Percentiles rank a stretch among this genome's conserved stretches.
Conservation (phyloP, 2,329 filamentous ascomycete genomes). For the Colletotrichum caudatum region DNA sequence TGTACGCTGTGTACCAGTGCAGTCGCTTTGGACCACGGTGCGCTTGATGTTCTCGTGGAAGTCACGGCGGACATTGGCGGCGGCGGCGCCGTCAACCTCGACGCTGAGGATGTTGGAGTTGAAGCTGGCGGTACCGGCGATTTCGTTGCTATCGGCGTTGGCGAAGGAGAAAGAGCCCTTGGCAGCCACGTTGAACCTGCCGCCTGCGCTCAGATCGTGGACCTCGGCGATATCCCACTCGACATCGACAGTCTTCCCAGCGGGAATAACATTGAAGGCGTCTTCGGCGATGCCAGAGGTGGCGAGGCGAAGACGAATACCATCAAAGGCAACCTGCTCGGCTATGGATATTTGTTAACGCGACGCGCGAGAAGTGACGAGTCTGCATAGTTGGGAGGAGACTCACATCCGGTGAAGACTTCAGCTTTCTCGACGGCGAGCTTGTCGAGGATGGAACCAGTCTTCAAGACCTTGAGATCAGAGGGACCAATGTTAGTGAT, state of each 20-base stretch:
- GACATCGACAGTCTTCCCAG: conserved; percentile 63
- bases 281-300: conserved; percentile 58
- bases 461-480: conserved; percentile 64
- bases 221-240: conserved; percentile 68
- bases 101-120: conserved; percentile 70
- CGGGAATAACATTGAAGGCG: conserved; percentile 63
- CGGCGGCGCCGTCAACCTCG: conserved; percentile 66
- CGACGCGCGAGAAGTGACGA: background rate
- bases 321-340: conserved; percentile 61
- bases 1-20: conserved; percentile 60
- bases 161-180: conserved; percentile 69
- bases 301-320: conserved; percentile 63
- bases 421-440: conserved; percentile 66
- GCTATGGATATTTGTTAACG: conserved; percentile 47
- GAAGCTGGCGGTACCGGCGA: conserved; percentile 68
- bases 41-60: conserved; percentile 61
- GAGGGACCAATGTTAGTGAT: conserved; percentile 65
- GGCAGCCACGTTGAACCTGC: conserved; percentile 67
- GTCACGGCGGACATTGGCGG: conserved; percentile 61
- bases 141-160: conserved; percentile 61
- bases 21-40: conserved; percentile 64
- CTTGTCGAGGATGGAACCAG: conserved; percentile 65
- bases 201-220: conserved; percentile 64
- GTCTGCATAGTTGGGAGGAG: background rate
- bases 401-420: conserved; percentile 61